Evolutionary conservation across 2,329 filamentous ascomycete species (phyloP).

Genomic region (Lizonia empirigonia): DNA sequence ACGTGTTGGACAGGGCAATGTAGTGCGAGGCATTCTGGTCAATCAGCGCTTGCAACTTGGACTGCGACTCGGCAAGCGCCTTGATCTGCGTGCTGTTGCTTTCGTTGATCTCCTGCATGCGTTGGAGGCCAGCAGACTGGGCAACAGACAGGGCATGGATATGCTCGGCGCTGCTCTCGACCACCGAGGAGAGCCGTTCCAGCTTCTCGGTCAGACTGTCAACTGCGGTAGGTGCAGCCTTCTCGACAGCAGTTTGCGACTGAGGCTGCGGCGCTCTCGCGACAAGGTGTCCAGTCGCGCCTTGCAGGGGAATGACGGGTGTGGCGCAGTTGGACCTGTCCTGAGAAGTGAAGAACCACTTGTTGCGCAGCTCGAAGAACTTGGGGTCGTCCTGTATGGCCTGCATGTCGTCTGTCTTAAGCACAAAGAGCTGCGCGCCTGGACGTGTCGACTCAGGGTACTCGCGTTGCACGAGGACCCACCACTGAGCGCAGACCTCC

Average conservation of each 20-base stretch:
- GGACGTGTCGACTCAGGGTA: constrained; percentile 39
- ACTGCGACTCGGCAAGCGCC: constrained; percentile 38
- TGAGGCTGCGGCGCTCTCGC: constrained; percentile 4
- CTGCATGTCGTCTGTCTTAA: constrained; percentile 44
- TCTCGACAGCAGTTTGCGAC: constrained; percentile 10
- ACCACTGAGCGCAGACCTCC: constrained; percentile 41
- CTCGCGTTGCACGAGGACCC: constrained; percentile 39
- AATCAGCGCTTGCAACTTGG: constrained; percentile 38
- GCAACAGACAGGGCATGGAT: constrained; percentile 43
- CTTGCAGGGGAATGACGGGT: constrained; percentile 40
- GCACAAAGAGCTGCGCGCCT: constrained; percentile 43
- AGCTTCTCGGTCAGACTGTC: constrained; percentile 32
- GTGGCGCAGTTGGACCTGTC: constrained; percentile 29
- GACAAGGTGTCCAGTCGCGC: constrained; percentile 32
- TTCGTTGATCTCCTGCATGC: constrained; percentile 48
- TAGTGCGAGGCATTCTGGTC: constrained; percentile 45
- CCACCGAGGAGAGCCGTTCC: constrained; percentile 34
- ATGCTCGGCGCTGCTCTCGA: constrained; percentile 39
- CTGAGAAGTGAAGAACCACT: constrained; percentile 43
- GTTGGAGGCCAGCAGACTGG: constrained; percentile 41
- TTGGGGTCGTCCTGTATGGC: constrained; percentile 40
- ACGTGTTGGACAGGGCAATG: constrained; percentile 42
- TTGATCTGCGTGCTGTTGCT: constrained; percentile 45
- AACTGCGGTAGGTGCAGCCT: constrained; percentile 24
- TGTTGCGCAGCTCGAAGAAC: constrained; percentile 38